Percentiles rank a stretch among this genome's conserved stretches.
phyloP scores from a whole-genome alignment of 116 monocot genomes.

The Posidonia oceanica region DNA sequence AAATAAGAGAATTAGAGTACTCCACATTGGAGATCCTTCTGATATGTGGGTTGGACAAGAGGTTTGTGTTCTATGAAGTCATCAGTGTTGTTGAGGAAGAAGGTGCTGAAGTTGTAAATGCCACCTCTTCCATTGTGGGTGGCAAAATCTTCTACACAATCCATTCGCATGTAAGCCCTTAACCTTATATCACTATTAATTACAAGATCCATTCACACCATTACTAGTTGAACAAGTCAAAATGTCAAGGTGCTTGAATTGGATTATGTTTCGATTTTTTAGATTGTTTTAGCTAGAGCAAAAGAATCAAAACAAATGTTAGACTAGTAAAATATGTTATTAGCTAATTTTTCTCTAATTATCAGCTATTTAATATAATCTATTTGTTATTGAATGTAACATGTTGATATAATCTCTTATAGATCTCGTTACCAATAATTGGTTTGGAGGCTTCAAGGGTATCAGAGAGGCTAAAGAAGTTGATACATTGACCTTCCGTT shows the following conservation, averaged over 20 bases:
- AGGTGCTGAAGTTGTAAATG: conserved; percentile 49
- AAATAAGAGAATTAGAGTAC: conserved; percentile 27
- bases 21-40: conserved; percentile 35
- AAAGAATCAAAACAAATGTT: too few relatives aligned
- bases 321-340: too few relatives aligned
- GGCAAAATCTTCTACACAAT: conserved; percentile 49
- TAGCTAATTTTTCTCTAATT: too few relatives aligned
- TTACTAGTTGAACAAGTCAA: too few relatives aligned
- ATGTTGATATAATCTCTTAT: neutral
- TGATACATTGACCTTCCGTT: conserved; percentile 7
- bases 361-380: too few relatives aligned
- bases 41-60: conserved; percentile 17
- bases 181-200: too few relatives aligned
- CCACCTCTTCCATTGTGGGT: conserved; percentile 27
- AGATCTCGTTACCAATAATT: conserved; percentile 31
- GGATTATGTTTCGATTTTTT: too few relatives aligned
- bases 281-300: too few relatives aligned
- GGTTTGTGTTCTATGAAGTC: conserved; percentile 18
- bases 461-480: conserved; percentile 22
- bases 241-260: too few relatives aligned
- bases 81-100: conserved; percentile 38
- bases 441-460: conserved; percentile 42
- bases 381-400: too few relatives aligned
- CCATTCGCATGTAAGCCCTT: conserved; percentile 30
- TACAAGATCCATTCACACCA: too few relatives aligned